Percentiles rank a stretch among this genome's conserved stretches.
Evolutionary conservation across 208 protist genomes (phyloP).

Genomic region (Porcisia deanei): DNA sequence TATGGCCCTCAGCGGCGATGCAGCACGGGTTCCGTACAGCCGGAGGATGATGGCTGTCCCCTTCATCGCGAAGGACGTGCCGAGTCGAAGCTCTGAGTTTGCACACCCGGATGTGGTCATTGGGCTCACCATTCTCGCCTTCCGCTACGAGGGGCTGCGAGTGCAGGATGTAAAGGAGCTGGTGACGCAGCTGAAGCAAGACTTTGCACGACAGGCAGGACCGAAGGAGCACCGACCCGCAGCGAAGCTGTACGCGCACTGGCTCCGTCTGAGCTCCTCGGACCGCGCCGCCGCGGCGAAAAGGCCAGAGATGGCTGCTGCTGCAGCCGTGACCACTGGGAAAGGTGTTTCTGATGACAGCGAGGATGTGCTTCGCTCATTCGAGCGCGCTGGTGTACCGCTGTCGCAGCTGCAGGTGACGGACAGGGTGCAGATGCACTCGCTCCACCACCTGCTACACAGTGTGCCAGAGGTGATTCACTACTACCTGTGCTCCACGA

Average conservation of each 20-base stretch:
- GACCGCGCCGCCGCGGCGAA: constrained; percentile 27
- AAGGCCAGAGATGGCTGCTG: constrained; percentile 8
- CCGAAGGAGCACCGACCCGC: constrained; percentile 89
- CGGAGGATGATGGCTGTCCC: constrained; percentile 90
- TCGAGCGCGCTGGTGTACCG: constrained; percentile 63
- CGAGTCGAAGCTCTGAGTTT: constrained; percentile 93
- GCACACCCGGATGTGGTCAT: constrained; percentile 95
- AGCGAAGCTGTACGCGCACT: constrained; percentile 73
- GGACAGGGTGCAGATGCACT: constrained; percentile 62
- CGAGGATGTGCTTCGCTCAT: constrained; percentile 26
- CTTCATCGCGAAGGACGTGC: constrained; percentile 97
- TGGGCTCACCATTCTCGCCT: constrained; percentile 92
- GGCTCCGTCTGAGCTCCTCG: constrained; percentile 62
- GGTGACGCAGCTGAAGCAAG: constrained; percentile 82
- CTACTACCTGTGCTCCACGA: constrained; percentile 88
- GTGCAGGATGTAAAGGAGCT: constrained; percentile 74
- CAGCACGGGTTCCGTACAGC: constrained; percentile 71
- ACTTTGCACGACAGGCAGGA: constrained; percentile 85
- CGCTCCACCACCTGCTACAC: constrained; percentile 62
- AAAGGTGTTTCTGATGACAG: neutral
- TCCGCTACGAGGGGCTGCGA: constrained; percentile 93
- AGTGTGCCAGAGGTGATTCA: constrained; percentile 80
- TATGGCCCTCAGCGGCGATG: constrained; percentile 37
- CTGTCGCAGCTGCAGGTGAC: constrained; percentile 87
- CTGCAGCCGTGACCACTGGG: neutral